phyloP scores from a whole-genome alignment of 1,139 yeast species.

The Meyerozyma carpophila region DNA sequence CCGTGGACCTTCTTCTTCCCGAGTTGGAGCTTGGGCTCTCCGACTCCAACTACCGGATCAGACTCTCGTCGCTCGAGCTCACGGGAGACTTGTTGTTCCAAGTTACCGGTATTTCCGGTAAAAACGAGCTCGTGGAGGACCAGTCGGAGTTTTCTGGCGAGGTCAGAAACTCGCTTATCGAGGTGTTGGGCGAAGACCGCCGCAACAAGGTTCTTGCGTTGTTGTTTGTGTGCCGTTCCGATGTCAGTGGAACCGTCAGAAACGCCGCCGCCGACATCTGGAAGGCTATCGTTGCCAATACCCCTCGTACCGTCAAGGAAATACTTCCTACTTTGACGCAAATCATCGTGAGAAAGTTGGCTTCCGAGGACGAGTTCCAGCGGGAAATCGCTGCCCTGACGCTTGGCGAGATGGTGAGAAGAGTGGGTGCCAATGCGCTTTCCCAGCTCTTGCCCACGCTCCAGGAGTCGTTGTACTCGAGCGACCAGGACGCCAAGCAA shows the following conservation, averaged over 20 bases:
- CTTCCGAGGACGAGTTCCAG: conserved; percentile 72
- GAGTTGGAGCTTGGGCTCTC: conserved; percentile 89
- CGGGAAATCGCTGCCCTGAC: conserved; percentile 91
- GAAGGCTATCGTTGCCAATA: conserved; percentile 94
- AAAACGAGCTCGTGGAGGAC: conserved; percentile 61
- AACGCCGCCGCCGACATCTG: conserved; percentile 92
- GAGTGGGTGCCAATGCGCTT: conserved; percentile 89
- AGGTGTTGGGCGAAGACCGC: conserved; percentile 79
- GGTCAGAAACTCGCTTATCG: conserved; percentile 59
- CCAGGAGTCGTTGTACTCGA: conserved; percentile 56
- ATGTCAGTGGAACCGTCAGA: conserved; percentile 81
- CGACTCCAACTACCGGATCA: conserved; percentile 78
- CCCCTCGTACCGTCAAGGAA: conserved; percentile 94
- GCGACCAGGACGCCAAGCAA: conserved; percentile 79
- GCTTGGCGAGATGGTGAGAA: conserved; percentile 88
- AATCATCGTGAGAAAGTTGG: conserved; percentile 75
- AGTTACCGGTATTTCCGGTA: conserved; percentile 82
- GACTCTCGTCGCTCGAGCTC: conserved; percentile 90
- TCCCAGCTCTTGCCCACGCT: conserved; percentile 82
- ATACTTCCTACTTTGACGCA: conserved; percentile 79
- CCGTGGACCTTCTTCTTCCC: conserved; percentile 89
- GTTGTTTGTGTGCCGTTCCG: conserved; percentile 89
- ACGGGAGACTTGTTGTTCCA: conserved; percentile 96
- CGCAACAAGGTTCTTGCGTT: conserved; percentile 82
- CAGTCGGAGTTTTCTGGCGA: conserved; percentile 52